Evolutionary conservation across 495 filamentous ascomycete species (phyloP).

Genomic region (Penicillium crystallinum): DNA sequence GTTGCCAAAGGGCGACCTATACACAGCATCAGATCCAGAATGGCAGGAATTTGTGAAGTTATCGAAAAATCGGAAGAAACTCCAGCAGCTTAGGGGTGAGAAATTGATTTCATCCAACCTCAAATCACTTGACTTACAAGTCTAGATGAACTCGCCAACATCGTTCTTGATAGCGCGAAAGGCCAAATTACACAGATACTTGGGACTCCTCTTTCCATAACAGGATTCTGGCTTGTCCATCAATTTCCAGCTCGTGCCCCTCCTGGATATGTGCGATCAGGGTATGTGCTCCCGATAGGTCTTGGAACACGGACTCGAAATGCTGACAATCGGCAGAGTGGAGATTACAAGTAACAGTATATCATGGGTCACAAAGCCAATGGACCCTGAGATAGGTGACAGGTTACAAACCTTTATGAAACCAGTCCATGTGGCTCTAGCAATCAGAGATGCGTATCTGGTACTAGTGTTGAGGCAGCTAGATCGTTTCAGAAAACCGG

Average conservation of each 20-base stretch:
- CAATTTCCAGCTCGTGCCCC: conserved; percentile 56
- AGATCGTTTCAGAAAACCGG: conserved; percentile 20
- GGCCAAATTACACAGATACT: conserved; percentile 33
- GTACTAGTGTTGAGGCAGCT: conserved; percentile 29
- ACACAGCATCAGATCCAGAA: conserved; percentile 61
- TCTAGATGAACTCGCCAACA: conserved; percentile 46
- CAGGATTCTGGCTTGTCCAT: conserved; percentile 54
- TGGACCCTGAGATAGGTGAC: conserved; percentile 32
- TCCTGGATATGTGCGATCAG: conserved; percentile 53
- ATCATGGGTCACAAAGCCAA: conserved; percentile 44
- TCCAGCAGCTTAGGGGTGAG: conserved; percentile 49
- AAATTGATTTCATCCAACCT: not conserved
- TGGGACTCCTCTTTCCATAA: conserved; percentile 45
- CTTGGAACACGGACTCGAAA: not conserved
- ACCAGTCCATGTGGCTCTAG: conserved; percentile 32
- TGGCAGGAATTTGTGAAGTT: conserved; percentile 62
- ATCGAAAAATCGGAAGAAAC: conserved; percentile 44
- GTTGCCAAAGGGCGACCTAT: conserved; percentile 46
- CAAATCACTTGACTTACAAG: conserved; percentile 11
- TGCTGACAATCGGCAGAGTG: conserved; percentile 34
- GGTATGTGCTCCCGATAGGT: conserved; percentile 37
- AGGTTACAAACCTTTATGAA: conserved; percentile 29
- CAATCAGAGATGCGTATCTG: conserved; percentile 33
- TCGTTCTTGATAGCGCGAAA: conserved; percentile 35
- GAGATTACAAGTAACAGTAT: conserved; percentile 51